Base-by-base conservation (phyloP, 768 basidiomycete genomes). In the Coprinopsis strossmayeri region DNA sequence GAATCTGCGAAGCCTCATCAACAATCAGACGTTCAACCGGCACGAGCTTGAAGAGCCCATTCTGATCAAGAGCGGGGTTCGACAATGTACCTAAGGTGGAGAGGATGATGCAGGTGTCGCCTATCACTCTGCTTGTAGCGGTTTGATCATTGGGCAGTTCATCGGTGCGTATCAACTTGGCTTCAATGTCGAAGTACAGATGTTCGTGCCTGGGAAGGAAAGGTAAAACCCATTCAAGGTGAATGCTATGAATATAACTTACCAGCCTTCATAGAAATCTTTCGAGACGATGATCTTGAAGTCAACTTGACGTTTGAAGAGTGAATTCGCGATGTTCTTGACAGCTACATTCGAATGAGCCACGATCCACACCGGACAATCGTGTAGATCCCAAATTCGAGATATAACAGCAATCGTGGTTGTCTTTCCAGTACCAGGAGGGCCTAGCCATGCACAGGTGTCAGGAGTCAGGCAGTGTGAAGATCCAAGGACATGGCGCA, bases 1-100 rank as follows among this genome's bases (percentile, higher is more conserved):
- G 69, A 18, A 78, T 76, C 45, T 77, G 75, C 5, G 74, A 77
- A 1, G 75, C 78, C 58, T 80, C 77, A 48, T 80, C 78, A n/a
- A 79, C 62, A n/a, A 80, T 65, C 1, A 79, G 65, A n/a, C 65
- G 61, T 21, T 64, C 67, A 18, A 77, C 59, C 1, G 74, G 75
- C 1, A 75, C 58, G 3, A 70, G 25, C 0, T 57, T 37, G 53
- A 70, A 72, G 5, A 71, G 46, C 1, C 64, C 61, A 12, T 64
- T 62, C 0, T 55, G 45, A 10, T 62, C 56, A n/a, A 79, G 52
- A 1, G 51, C 57, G 3, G 71, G 71, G 34, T 74, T 75, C 3
- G 73, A 76, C 5, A 80, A 63, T 69, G 74, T 76, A 48, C 71
- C 68, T 20, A 80, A 51, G 0, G 77, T 79, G 34, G 67, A 77